Base-by-base conservation (phyloP, 2,329 filamentous ascomycete species). In the Fusarium udum region DNA sequence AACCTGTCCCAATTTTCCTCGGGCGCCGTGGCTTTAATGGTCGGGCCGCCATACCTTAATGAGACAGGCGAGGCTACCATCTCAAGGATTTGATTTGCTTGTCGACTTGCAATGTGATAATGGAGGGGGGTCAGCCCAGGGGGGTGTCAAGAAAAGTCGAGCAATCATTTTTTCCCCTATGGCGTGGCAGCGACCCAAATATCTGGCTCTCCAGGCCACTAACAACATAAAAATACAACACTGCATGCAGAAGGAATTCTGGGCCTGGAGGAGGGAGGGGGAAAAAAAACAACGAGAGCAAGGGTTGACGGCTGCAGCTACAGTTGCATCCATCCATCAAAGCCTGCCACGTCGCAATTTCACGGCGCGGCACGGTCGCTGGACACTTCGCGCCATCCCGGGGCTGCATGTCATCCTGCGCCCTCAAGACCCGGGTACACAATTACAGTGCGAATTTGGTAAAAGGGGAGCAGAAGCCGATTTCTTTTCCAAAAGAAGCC, bases 331-430 rank as follows among this genome's bases (percentile, higher is more conserved):
- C 48, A 69, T 72, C 71, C 71, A 74, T 43, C 67, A 62, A 62
- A 65, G 71, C 55, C 71, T 77, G 77, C 77, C 76, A 79, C 76
- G 77, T 79, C 76, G 76, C 76, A 78, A 78, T 79, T 75, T 79
- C 65, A 74, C 72, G 76, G 77, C 67, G 76, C 76, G 77, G 74
- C 74, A 71, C 75, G 73, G 73, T 72, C 67, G 60, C 75, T 68
- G 65, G 66, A 46, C 71, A 71, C 75, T 77, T 77, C 64, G 65
- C 76, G 76, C 76, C 77, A 78, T 78, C 74, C 73, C 74, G 62
- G 61, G 77, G 67, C 75, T 78, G 77, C 75, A 78, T 78, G 75
- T 78, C 77, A 78, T 78, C 71, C 70, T 71, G 52, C 67, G 49
- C 67, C 64, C 60, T 73, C 70, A 75, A 69, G 60, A 72, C 45